Evolutionary conservation across 2,329 filamentous ascomycete genomes (phyloP), one percentile per base, ranked within the genome.

Genomic region (Exophiala sp.): DNA sequence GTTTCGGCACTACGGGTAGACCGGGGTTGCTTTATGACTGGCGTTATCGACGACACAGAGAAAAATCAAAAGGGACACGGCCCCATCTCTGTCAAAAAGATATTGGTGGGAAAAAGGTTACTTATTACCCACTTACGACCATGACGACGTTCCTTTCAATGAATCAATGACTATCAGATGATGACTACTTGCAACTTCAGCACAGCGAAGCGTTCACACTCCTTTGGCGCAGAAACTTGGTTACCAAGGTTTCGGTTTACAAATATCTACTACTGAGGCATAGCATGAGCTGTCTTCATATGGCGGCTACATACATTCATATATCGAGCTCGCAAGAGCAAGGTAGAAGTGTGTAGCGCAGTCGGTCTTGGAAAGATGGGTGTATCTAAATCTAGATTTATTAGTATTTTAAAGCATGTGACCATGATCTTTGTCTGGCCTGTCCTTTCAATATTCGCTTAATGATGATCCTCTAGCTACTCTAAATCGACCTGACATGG

Each of bases 341-440:
- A 6, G 24, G 34, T 11, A 34, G 36, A 47, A 41, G 52, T 55
- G 51, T 55, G n/a, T 55, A 47, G 52, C 52, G 52, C 52, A 55
- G 52, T 55, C 52, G 47, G 32, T 50, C 96, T 96, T 91, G 91
- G 91, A 57, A 91, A 89, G 69, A 80, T 89, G 41, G 14, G 18
- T 20, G 21, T 14, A 29, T 29, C 24, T 29, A 29, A 8, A 29
- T 29, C 24, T 29, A 29, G 7, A 29, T 29, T 8, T 29, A 29
- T 29, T 29, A 29, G 24, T 5, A 29, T 8, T 8, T 29, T 29
- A 29, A 29, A 29, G 24, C 24, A 29, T 29, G 24, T 29, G 24
- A 29, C 24, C 24, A 29, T 29, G 24, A 29, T 29, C 7, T 29
- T 29, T 8, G 5, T 29, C 7, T 29, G 5, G 5, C 24, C 24